Evolutionary conservation across 768 basidiomycete genomes (phyloP).

Genomic region (Kwoniella dendrophila): DNA sequence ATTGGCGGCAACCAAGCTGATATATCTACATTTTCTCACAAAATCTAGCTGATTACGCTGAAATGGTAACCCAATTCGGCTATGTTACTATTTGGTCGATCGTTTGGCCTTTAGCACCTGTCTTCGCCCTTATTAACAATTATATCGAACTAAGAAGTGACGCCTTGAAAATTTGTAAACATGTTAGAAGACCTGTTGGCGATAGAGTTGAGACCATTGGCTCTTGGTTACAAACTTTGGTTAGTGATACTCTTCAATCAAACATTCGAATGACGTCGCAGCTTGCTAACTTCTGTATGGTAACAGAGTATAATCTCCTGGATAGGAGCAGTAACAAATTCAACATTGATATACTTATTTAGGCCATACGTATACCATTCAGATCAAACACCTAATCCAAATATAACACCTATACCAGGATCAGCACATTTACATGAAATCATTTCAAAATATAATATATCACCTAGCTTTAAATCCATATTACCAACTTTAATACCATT

Average conservation of each 20-base stretch:
- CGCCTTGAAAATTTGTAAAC: slow-evolving; percentile 90
- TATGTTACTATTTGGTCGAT: slow-evolving; percentile 90
- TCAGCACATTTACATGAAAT: slow-evolving; percentile 40
- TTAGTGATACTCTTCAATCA: slow-evolving; percentile 48
- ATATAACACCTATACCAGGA: slow-evolving; percentile 35
- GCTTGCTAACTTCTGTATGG: too few relatives aligned
- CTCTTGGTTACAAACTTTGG: slow-evolving; percentile 86
- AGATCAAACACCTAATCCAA: slow-evolving; percentile 41
- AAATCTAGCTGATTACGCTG: slow-evolving; percentile 84
- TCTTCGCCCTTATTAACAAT: slow-evolving; percentile 89
- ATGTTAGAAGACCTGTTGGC: slow-evolving; percentile 80
- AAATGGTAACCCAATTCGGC: slow-evolving; percentile 91
- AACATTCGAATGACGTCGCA: neutral
- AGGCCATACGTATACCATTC: slow-evolving; percentile 47
- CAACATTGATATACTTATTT: slow-evolving; percentile 90
- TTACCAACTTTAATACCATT: slow-evolving; percentile 63
- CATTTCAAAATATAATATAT: slow-evolving; percentile 33
- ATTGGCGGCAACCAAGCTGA: neutral
- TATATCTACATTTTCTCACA: neutral
- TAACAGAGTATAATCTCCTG: slow-evolving; percentile 72
- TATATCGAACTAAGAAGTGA: slow-evolving; percentile 84
- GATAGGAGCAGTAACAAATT: slow-evolving; percentile 83
- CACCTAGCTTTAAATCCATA: slow-evolving; percentile 30
- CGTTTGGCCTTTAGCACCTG: slow-evolving; percentile 88
- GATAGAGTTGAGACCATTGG: slow-evolving; percentile 87